Percentiles rank a stretch among this genome's conserved stretches.
Conservation (phyloP, 345 rosid genomes). For the Physaria fendleri region DNA sequence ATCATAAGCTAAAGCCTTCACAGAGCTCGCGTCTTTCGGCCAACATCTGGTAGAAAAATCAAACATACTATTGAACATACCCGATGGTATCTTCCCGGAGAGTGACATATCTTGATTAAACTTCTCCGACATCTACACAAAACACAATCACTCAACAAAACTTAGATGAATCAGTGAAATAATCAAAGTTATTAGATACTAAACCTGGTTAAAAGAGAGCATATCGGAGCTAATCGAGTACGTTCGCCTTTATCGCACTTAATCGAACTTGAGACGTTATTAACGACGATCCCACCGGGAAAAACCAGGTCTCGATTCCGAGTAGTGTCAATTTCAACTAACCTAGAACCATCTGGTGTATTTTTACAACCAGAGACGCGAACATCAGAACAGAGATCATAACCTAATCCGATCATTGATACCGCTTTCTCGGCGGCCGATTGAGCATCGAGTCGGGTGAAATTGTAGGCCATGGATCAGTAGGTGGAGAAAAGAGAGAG, state of each 20-base stretch:
- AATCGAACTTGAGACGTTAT: slow-evolving; percentile 50
- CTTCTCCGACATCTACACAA: slow-evolving; percentile 86
- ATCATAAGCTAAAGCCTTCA: slow-evolving; percentile 68
- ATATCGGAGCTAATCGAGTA: slow-evolving; percentile 72
- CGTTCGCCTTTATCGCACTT: slow-evolving; percentile 97
- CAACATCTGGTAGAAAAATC: slow-evolving; percentile 56
- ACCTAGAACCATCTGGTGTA: slow-evolving; percentile 41
- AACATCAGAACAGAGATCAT: slow-evolving; percentile 54
- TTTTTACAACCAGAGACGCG: slow-evolving; percentile 56
- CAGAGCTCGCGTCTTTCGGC: slow-evolving; percentile 73
- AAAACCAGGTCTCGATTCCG: slow-evolving; percentile 48
- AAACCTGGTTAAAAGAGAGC: slow-evolving; percentile 81
- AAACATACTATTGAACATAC: slow-evolving; percentile 74
- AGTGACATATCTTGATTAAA: slow-evolving; percentile 67
- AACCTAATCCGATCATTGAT: slow-evolving; percentile 79
- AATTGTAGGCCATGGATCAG: slow-evolving; percentile 34
- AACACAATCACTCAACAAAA: background rate
- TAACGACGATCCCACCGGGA: slow-evolving; percentile 74
- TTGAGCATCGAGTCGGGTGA: slow-evolving; percentile 47
- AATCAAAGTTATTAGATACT: background rate
- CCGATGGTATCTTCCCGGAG: slow-evolving; percentile 86
- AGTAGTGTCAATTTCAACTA: slow-evolving; percentile 48
- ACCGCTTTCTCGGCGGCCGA: slow-evolving; percentile 85
- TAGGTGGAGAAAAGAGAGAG: background rate
- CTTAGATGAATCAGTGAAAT: background rate